These are phyloP conservation scores for Xanthoconium purpureum DNA, from an alignment of 768 basidiomycete species.

Conservation along the genomic window DNA sequence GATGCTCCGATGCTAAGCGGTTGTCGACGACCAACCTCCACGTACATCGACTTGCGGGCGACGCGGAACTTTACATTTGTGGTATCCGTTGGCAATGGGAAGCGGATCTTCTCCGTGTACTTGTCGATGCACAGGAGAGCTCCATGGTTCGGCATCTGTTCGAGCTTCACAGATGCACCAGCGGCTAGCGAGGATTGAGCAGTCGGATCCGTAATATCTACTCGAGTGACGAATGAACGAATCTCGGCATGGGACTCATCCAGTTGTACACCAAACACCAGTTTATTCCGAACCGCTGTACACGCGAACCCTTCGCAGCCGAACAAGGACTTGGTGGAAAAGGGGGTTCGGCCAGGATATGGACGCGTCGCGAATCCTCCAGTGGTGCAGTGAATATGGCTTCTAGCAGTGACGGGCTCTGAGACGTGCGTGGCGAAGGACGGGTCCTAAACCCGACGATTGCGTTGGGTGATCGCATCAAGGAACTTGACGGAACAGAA, in stretches of 20 bases:
- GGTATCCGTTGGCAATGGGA: constrained; percentile 45
- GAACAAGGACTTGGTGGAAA: constrained; percentile 1
- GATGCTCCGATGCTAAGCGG: not conserved
- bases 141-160: not conserved
- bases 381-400: constrained; percentile 23
- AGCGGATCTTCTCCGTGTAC: constrained; percentile 30
- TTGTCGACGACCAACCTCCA: constrained; percentile 32
- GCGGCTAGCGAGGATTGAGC: constrained; percentile 15
- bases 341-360: constrained; percentile 26
- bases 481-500: constrained; percentile 12
- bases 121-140: constrained; percentile 11
- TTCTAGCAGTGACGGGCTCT: not conserved
- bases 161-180: constrained; percentile 19
- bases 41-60: constrained; percentile 53
- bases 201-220: constrained; percentile 23
- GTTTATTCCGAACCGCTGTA: constrained; percentile 9
- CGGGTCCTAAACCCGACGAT: constrained; percentile 20
- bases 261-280: constrained; percentile 16
- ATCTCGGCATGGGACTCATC: constrained; percentile 12
- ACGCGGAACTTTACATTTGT: constrained; percentile 39
- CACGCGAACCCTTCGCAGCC: not conserved
- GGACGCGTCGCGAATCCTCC: constrained; percentile 17
- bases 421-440: constrained; percentile 11
- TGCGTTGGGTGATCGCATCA: constrained; percentile 13
- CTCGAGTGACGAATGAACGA: constrained; percentile 17